Percentiles rank a stretch among this genome's conserved stretches.
Evolutionary conservation across 805 yeast genomes (phyloP).

Genomic region (Wickerhamia fluorescens): DNA sequence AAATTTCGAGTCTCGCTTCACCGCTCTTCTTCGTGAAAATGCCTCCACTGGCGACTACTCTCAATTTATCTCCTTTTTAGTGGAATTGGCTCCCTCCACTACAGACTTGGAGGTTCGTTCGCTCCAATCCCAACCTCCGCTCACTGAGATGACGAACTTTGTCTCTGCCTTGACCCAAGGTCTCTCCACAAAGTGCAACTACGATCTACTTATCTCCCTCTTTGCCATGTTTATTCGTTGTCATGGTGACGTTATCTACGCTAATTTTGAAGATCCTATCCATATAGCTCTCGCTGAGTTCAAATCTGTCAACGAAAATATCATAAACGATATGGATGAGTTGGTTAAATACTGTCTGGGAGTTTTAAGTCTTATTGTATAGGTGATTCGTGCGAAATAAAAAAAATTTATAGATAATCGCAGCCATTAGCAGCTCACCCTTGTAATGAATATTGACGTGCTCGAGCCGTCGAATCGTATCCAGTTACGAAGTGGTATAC

Average conservation of each 20-base stretch:
- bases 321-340: constrained; percentile 44
- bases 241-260: constrained; percentile 74
- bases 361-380: constrained; percentile 53
- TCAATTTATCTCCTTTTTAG: constrained; percentile 48
- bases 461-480: constrained; percentile 31
- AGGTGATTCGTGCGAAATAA: too few relatives aligned
- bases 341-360: constrained; percentile 77
- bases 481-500: constrained; percentile 16
- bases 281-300: not conserved
- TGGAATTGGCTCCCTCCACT: constrained; percentile 62
- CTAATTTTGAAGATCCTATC: not conserved
- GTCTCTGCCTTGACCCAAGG: constrained; percentile 63
- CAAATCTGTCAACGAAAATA: constrained; percentile 13
- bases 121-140: constrained; percentile 58
- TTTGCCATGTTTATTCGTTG: constrained; percentile 64
- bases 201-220: constrained; percentile 78
- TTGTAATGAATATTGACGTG: constrained; percentile 30
- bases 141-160: constrained; percentile 57
- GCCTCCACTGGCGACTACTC: constrained; percentile 32
- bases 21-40: constrained; percentile 54
- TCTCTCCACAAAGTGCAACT: constrained; percentile 46
- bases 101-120: constrained; percentile 87
- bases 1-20: constrained; percentile 69
- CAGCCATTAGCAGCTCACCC: constrained; percentile 1
- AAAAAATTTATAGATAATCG: too few relatives aligned